A percentile compares a stretch with the other conserved stretches of the same genome.
Evolutionary conservation across 352 stramenopile species (phyloP).

Genomic region (Phytopythium helicoides): DNA sequence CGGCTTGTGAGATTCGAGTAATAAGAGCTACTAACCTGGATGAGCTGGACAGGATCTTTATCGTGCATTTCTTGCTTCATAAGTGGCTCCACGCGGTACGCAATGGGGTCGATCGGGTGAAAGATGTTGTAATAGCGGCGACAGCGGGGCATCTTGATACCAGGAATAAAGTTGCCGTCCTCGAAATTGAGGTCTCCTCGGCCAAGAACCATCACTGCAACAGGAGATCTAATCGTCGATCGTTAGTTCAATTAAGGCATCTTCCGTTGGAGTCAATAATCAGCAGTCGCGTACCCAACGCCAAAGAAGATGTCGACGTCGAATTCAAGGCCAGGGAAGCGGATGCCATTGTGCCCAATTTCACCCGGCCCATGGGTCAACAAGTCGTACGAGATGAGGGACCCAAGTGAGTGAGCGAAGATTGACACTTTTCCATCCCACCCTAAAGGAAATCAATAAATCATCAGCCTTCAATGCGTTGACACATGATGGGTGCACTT

Average conservation of each 20-base stretch:
- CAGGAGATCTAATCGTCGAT: slow-evolving; percentile 49
- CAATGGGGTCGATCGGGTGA: slow-evolving; percentile 91
- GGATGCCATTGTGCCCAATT: slow-evolving; percentile 60
- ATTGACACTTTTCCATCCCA: slow-evolving; percentile 90
- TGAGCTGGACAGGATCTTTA: slow-evolving; percentile 78
- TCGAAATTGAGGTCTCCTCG: slow-evolving; percentile 76
- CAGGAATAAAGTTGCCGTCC: slow-evolving; percentile 70
- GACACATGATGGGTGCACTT: background rate
- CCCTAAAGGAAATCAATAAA: slow-evolving; percentile 20
- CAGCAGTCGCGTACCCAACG: slow-evolving; percentile 53
- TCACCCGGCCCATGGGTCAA: slow-evolving; percentile 74
- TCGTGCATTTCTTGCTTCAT: slow-evolving; percentile 89
- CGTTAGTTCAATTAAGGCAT: too few relatives aligned
- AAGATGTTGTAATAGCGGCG: slow-evolving; percentile 91
- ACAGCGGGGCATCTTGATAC: slow-evolving; percentile 79
- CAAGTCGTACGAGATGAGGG: slow-evolving; percentile 92
- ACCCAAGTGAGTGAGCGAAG: slow-evolving; percentile 88
- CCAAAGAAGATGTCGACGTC: slow-evolving; percentile 87
- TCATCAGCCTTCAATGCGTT: background rate
- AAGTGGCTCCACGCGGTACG: slow-evolving; percentile 89
- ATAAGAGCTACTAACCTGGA: slow-evolving; percentile 60
- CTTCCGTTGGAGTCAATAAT: too few relatives aligned
- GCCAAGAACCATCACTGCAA: slow-evolving; percentile 81
- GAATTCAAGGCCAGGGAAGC: slow-evolving; percentile 79
- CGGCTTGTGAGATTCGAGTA: too few relatives aligned